phyloP scores from a whole-genome alignment of 75 land plant genomes.

The Pinus tabuliformis region DNA sequence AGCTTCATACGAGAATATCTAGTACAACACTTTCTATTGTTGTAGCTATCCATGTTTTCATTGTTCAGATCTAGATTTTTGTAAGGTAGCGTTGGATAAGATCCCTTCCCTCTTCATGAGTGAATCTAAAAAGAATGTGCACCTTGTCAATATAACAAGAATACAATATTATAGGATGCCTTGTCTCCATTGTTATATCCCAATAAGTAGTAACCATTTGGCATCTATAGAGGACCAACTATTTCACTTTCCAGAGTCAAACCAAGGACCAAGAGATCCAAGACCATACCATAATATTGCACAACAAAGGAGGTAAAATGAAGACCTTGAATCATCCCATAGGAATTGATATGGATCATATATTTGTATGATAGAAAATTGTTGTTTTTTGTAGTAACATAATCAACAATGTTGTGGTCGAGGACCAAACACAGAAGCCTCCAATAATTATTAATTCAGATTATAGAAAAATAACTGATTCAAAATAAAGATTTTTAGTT shows the following conservation, averaged over 20 bases:
- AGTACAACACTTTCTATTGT: constrained; percentile 99
- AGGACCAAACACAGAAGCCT: constrained; percentile 95
- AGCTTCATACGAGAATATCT: constrained; percentile 98
- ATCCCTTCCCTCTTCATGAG: constrained; percentile 98
- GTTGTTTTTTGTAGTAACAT: constrained; percentile 99
- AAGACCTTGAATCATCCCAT: constrained; percentile 94
- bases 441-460: constrained; percentile 12
- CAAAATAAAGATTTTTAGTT: background rate
- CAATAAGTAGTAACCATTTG: constrained; percentile 92
- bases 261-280: constrained; percentile 93
- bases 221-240: constrained; percentile 98
- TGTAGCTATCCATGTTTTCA: constrained; percentile 99
- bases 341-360: constrained; percentile 99
- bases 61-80: constrained; percentile 99
- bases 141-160: constrained; percentile 97
- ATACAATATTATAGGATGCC: constrained; percentile 93
- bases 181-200: constrained; percentile 90
- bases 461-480: background rate
- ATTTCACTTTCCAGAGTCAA: constrained; percentile 97
- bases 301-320: constrained; percentile 99
- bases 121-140: constrained; percentile 94
- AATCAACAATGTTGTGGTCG: constrained; percentile 99
- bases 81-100: constrained; percentile 95
- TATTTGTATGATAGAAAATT: constrained; percentile 96
- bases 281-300: constrained; percentile 96